Percentiles rank a stretch among this genome's conserved stretches.
These are phyloP conservation scores for Globisporangium echinulatum DNA, from an alignment of 352 stramenopile species.

Conservation along the genomic window DNA sequence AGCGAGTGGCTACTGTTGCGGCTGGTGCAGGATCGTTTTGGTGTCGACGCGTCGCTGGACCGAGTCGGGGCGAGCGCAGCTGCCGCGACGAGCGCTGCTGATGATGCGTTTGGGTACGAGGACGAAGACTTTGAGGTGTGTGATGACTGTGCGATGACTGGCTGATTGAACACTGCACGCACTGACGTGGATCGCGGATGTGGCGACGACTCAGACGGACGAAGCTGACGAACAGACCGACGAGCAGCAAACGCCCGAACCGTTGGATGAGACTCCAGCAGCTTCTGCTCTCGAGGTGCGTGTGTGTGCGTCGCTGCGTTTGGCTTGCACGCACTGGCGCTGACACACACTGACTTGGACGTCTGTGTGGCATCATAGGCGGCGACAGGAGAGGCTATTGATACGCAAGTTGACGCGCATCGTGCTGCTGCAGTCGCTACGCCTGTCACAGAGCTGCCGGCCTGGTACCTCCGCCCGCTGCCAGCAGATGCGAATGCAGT, in stretches of 20 bases:
- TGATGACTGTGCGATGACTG: too few species aligned
- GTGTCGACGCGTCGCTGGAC: constrained; percentile 17
- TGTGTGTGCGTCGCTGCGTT: not conserved
- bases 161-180: too few species aligned
- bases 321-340: too few species aligned
- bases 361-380: not conserved
- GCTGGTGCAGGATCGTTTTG: constrained; percentile 15
- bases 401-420: not conserved
- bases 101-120: constrained; percentile 58
- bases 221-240: not conserved
- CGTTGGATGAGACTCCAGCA: not conserved
- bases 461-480: constrained; percentile 8
- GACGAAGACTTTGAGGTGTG: constrained; percentile 70
- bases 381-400: not conserved
- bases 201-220: not conserved
- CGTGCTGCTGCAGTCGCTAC: not conserved
- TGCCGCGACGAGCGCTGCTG: constrained; percentile 4
- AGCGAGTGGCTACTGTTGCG: not conserved
- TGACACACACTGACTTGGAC: not conserved
- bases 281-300: not conserved
- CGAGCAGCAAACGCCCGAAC: not conserved
- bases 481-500: not conserved
- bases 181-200: not conserved
- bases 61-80: constrained; percentile 1
- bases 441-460: constrained; percentile 1